Evolutionary conservation across 2,329 filamentous ascomycete species (phyloP).

Genomic region (Ophiostoma fasciatum): DNA sequence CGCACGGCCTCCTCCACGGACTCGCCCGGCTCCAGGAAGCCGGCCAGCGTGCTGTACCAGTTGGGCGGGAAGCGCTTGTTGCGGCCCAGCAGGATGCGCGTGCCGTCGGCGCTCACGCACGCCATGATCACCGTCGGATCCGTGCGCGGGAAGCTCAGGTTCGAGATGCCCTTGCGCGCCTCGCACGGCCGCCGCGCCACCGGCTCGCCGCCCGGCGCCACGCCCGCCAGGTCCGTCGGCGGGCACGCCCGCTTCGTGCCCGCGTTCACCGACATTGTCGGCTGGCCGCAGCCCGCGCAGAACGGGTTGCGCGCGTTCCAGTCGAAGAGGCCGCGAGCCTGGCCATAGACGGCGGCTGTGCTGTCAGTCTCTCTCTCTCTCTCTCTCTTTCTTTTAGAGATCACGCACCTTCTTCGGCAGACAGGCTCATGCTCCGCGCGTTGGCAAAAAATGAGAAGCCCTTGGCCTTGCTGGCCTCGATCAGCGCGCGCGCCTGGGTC

Average conservation of each 20-base stretch:
- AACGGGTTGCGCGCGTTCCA: slow-evolving; percentile 92
- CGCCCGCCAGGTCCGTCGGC: slow-evolving; percentile 45
- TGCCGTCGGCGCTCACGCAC: slow-evolving; percentile 66
- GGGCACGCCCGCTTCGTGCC: slow-evolving; percentile 73
- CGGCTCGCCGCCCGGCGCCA: slow-evolving; percentile 27
- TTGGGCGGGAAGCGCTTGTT: slow-evolving; percentile 67
- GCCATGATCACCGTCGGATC: slow-evolving; percentile 95
- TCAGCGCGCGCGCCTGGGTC: slow-evolving; percentile 39
- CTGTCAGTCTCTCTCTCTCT: no score
- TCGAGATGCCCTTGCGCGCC: slow-evolving; percentile 74
- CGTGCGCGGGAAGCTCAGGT: slow-evolving; percentile 81
- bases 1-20: slow-evolving; percentile 73
- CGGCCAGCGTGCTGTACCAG: slow-evolving; percentile 83
- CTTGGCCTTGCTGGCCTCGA: slow-evolving; percentile 40
- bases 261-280: slow-evolving; percentile 63
- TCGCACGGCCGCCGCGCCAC: slow-evolving; percentile 54
- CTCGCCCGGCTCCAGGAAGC: slow-evolving; percentile 75
- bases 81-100: slow-evolving; percentile 68
- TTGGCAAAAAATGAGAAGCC: slow-evolving; percentile 54
- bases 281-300: slow-evolving; percentile 77
- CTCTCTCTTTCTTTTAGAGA: no score
- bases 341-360: slow-evolving; percentile 75
- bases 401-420: slow-evolving; percentile 30
- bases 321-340: slow-evolving; percentile 75
- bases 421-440: slow-evolving; percentile 25